Percentiles rank a stretch among this genome's conserved stretches.
Conservation (phyloP, 1,284 basidiomycete species). For the Retiboletus flavoniger region DNA sequence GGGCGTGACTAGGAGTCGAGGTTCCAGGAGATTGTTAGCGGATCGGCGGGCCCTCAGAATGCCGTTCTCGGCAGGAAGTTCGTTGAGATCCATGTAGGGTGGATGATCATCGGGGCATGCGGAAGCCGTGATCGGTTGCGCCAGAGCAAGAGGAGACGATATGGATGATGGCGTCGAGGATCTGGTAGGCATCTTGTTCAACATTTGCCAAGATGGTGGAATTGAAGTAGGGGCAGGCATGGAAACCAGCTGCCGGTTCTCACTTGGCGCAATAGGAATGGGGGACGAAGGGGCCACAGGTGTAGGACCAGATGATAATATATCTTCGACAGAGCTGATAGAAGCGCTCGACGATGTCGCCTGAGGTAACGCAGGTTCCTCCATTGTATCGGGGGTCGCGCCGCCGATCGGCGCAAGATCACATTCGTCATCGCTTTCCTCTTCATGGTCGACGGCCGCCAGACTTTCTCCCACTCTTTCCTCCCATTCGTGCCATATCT, state of each 20-base stretch:
- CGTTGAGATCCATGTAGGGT: constrained; percentile 64
- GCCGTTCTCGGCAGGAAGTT: constrained; percentile 37
- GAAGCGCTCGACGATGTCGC: constrained; percentile 46
- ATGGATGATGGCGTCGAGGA: constrained; percentile 83
- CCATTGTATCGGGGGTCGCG: constrained; percentile 15
- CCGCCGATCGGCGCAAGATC: constrained; percentile 43
- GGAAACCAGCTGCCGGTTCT: constrained; percentile 25
- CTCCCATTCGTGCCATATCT: constrained; percentile 97
- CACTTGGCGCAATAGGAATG: constrained; percentile 39
- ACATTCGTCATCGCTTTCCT: constrained; percentile 41
- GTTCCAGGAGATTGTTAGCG: constrained; percentile 63
- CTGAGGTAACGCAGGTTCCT: constrained; percentile 6
- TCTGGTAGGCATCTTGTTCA: constrained; percentile 63
- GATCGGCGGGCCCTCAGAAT: constrained; percentile 61
- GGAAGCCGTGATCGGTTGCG: constrained; percentile 76
- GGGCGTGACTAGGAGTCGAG: constrained; percentile 65
- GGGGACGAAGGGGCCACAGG: constrained; percentile 67
- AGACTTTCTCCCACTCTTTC: constrained; percentile 77
- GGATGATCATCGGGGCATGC: constrained; percentile 53
- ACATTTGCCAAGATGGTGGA: constrained; percentile 42
- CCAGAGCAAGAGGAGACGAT: constrained; percentile 78
- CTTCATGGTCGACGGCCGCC: constrained; percentile 51
- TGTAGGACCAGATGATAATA: constrained; percentile 57
- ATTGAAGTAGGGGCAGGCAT: constrained; percentile 27
- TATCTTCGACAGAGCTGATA: constrained; percentile 34